Percentiles rank a stretch among this genome's conserved stretches.
These are phyloP conservation scores for Penicillium mononematosum DNA, from an alignment of 495 filamentous ascomycete species.

Conservation along the genomic window DNA sequence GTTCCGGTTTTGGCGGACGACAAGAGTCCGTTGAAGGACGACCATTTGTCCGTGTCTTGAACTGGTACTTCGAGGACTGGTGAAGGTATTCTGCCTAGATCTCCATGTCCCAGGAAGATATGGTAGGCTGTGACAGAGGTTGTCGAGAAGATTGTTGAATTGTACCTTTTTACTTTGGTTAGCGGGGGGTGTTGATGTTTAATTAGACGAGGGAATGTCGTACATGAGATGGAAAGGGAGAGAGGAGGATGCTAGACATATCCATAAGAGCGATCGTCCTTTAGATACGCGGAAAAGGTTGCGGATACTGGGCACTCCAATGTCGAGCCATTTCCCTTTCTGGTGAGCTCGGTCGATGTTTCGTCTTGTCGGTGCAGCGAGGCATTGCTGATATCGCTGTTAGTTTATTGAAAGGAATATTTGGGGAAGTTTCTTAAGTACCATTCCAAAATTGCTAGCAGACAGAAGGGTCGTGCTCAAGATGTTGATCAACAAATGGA, in stretches of 20 bases:
- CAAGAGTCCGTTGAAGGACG: not conserved
- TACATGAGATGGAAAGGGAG: not conserved
- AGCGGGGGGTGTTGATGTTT: too few species aligned
- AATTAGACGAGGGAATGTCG: not conserved
- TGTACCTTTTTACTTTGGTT: not conserved
- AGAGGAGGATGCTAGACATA: not conserved
- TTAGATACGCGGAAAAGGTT: conserved; percentile 3
- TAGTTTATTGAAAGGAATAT: not conserved
- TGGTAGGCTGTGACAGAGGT: not conserved
- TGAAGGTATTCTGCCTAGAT: not conserved
- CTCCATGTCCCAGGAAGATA: not conserved
- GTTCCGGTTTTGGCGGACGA: too few species aligned
- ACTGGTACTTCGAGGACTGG: too few species aligned
- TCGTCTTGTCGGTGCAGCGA: conserved; percentile 7
- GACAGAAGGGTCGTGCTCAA: conserved; percentile 3
- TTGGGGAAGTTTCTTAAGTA: not conserved
- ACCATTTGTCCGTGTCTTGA: too few species aligned
- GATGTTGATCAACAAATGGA: conserved; percentile 3
- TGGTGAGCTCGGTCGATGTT: not conserved
- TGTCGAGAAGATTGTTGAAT: not conserved
- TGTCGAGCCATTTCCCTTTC: conserved; percentile 1
- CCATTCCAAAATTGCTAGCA: conserved; percentile 13
- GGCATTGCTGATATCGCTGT: conserved; percentile 3
- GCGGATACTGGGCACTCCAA: conserved; percentile 6
- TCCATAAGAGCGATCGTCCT: not conserved